Evolutionary conservation across 2,329 filamentous ascomycete species (phyloP).

Genomic region (Exophiala sp.): DNA sequence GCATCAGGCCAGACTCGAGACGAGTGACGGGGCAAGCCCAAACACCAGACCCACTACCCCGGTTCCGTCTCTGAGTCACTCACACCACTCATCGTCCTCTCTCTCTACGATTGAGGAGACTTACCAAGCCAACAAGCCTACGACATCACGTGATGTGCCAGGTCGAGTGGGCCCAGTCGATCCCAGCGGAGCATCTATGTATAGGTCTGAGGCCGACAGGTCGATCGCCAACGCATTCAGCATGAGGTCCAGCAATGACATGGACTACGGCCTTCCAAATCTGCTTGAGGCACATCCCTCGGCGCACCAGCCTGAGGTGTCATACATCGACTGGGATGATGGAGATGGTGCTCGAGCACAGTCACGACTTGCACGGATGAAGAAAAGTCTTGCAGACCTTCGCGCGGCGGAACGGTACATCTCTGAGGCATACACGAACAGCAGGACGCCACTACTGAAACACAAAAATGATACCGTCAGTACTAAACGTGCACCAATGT

Average conservation of each 20-base stretch:
- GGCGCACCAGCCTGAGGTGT: constrained; percentile 8
- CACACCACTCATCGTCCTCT: constrained; percentile 8
- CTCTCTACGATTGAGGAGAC: neutral
- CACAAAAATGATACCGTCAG: too few species aligned
- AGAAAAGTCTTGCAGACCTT: constrained; percentile 19
- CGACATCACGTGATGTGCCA: too few species aligned
- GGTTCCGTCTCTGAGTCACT: constrained; percentile 20
- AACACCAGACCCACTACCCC: constrained; percentile 13
- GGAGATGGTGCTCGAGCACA: constrained; percentile 1
- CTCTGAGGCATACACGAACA: constrained; percentile 4
- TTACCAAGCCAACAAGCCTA: neutral
- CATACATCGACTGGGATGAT: constrained; percentile 26
- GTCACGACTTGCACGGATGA: constrained; percentile 15
- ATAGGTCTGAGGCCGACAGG: too few species aligned
- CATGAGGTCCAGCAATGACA: neutral
- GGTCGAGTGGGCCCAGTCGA: neutral
- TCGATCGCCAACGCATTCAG: neutral
- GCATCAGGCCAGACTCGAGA: constrained; percentile 3
- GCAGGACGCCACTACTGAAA: too few species aligned
- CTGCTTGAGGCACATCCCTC: neutral
- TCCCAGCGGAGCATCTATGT: too few species aligned
- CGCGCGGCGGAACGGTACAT: constrained; percentile 21
- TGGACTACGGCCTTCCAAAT: neutral
- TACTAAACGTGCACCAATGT: too few species aligned
- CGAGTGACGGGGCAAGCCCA: neutral